Base-by-base conservation (phyloP, 2,329 filamentous ascomycete species). In the Fonsecaea pedrosoi region DNA sequence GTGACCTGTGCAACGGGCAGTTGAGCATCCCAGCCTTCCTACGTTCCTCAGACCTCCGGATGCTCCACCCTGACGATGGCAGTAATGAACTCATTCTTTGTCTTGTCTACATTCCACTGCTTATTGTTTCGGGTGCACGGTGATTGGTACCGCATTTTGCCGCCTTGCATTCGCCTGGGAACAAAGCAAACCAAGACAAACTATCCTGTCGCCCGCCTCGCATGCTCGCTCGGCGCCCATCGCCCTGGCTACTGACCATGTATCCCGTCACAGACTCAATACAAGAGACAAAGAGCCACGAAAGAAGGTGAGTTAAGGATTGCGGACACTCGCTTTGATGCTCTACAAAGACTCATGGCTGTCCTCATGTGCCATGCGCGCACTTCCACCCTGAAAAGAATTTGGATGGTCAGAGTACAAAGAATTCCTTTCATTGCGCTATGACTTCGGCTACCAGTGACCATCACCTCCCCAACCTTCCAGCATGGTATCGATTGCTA, bases 401-500 rank as follows among this genome's bases (percentile, higher is more conserved):
- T 70, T 68, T 60, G 62, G 45, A 68, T 62, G 58, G 60, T 48
- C 57, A 48, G 58, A 58, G 45, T 61, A 67, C 68, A 70, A 67
- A 73, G 63, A 67, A 70, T 71, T 71, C 70, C 72, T 73, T 72
- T 71, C 69, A 69, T 68, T 62, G 62, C 68, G 68, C 69, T 72
- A 74, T 73, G 73, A 72, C 70, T 69, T 62, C 70, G 64, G 59
- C 59, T 25, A 67, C 70, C 66, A 65, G 66, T 68, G 64, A 69
- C 63, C 50, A 50, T 54, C 62, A 58, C 37, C 70, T 60, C 15
- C 57, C 57, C 57, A 60, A 71, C 68, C 82, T 82, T 79, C 82
- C 80, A 78, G 68, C 68, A 48, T 67, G 66, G 65, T 82, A 79
- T 76, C 80, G 82, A 74, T 79, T 81, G 78, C 78, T 82, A 63